These are phyloP conservation scores for Pseudonitzschia pungens DNA, from an alignment of 108 stramenopile genomes.

Conservation along the genomic window DNA sequence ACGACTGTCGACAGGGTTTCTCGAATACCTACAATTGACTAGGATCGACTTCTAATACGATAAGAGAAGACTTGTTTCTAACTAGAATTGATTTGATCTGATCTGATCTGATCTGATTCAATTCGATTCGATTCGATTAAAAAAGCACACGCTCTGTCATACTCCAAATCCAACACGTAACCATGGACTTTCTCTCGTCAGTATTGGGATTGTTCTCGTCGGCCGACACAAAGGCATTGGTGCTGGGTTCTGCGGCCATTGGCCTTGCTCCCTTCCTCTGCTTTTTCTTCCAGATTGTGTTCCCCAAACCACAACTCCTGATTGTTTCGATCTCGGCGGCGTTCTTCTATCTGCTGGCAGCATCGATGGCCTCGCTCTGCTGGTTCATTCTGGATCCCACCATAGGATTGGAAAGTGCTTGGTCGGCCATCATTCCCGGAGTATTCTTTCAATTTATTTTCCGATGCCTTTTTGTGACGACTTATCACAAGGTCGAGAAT, in stretches of 20 bases:
- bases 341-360: conserved; percentile 67
- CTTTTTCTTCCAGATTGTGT: conserved; percentile 63
- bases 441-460: conserved; percentile 59
- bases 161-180: neutral
- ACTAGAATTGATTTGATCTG: neutral
- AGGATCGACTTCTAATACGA: too few relatives aligned
- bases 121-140: neutral
- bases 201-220: conserved; percentile 20
- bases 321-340: conserved; percentile 71
- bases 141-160: neutral
- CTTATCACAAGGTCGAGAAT: conserved; percentile 73
- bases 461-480: conserved; percentile 58
- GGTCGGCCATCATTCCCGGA: conserved; percentile 60
- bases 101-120: too few relatives aligned
- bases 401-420: conserved; percentile 29
- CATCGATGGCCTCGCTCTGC: conserved; percentile 46
- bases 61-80: neutral
- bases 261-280: conserved; percentile 78
- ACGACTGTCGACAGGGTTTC: neutral
- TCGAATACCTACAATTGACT: too few relatives aligned
- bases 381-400: conserved; percentile 56
- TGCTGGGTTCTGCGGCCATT: conserved; percentile 63
- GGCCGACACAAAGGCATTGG: conserved; percentile 53
- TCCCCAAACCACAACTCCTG: conserved; percentile 73
- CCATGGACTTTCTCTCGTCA: conserved; percentile 4